These are phyloP conservation scores for Mycocentrospora acerina DNA, from an alignment of 2,329 filamentous ascomycete genomes.

Conservation along the genomic window DNA sequence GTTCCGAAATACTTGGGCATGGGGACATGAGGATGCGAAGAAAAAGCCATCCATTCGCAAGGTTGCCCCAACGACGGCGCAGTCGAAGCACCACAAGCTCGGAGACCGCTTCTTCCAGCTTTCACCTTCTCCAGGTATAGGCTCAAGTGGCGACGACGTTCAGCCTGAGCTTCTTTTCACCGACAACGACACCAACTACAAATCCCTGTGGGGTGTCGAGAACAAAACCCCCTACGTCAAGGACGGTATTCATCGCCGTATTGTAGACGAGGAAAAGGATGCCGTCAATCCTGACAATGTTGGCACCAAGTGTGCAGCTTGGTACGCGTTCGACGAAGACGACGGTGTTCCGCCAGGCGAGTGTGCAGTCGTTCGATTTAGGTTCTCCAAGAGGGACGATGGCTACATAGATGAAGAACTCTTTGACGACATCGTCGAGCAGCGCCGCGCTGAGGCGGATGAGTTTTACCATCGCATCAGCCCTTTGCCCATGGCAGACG, in stretches of 20 bases:
- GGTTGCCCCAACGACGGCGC: conserved; percentile 65
- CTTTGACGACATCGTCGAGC: conserved; percentile 88
- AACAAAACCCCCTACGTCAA: conserved; percentile 88
- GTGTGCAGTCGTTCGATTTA: conserved; percentile 92
- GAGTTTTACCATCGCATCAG: conserved; percentile 95
- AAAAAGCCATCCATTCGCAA: conserved; percentile 79
- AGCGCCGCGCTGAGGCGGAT: conserved; percentile 83
- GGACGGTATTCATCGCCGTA: conserved; percentile 88
- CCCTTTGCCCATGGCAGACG: conserved; percentile 88
- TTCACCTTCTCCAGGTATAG: conserved; percentile 86
- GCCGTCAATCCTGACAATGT: conserved; percentile 77
- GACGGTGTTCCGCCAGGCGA: conserved; percentile 86
- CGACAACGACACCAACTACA: conserved; percentile 90
- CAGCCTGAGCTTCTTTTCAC: conserved; percentile 86
- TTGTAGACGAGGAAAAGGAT: conserved; percentile 77
- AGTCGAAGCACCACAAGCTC: conserved; percentile 76
- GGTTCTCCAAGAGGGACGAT: conserved; percentile 74
- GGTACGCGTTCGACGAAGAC: conserved; percentile 88
- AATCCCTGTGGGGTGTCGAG: conserved; percentile 69
- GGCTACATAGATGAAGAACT: conserved; percentile 87
- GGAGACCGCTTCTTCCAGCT: conserved; percentile 82
- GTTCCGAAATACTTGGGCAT: conserved; percentile 97
- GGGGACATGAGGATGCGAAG: conserved; percentile 75
- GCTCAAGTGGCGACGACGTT: conserved; percentile 76
- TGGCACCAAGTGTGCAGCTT: conserved; percentile 88